Percentiles rank a stretch among this genome's conserved stretches.
Conservation (phyloP, 2,329 filamentous ascomycete species). For the Leptographium radiaticola region DNA sequence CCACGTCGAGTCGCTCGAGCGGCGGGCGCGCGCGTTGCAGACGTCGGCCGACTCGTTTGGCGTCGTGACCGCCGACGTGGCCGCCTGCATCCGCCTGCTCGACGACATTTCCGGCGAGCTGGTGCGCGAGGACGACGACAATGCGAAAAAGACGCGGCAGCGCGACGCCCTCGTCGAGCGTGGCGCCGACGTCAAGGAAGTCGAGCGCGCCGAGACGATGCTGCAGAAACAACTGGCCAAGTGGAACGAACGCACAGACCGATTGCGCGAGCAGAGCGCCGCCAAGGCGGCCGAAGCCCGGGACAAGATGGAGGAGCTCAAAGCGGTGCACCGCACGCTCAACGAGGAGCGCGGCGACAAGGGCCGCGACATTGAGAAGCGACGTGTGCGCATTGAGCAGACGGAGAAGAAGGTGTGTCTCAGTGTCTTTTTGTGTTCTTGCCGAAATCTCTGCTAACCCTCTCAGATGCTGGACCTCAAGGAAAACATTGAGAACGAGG, state of each 20-base stretch:
- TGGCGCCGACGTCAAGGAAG: slow-evolving; percentile 79
- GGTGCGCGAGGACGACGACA: slow-evolving; percentile 82
- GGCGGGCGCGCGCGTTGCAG: slow-evolving; percentile 76
- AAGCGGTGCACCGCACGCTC: slow-evolving; percentile 64
- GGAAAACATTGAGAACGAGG: slow-evolving; percentile 91
- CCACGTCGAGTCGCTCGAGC: slow-evolving; percentile 78
- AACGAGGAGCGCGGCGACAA: slow-evolving; percentile 79
- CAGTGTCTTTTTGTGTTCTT: neutral
- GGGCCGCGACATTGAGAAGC: slow-evolving; percentile 80
- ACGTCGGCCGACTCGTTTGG: slow-evolving; percentile 84
- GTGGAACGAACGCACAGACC: slow-evolving; percentile 77
- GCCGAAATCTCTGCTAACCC: slow-evolving; percentile 7
- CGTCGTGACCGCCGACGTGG: slow-evolving; percentile 73
- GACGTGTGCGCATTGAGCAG: slow-evolving; percentile 89
- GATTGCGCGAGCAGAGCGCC: slow-evolving; percentile 65
- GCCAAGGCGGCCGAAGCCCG: slow-evolving; percentile 72
- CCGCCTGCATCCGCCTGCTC: slow-evolving; percentile 75
- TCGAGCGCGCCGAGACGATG: slow-evolving; percentile 76
- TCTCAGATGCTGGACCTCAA: slow-evolving; percentile 89
- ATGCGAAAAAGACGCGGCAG: slow-evolving; percentile 65
- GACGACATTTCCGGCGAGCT: slow-evolving; percentile 80
- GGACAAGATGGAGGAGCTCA: slow-evolving; percentile 80
- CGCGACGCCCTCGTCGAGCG: slow-evolving; percentile 78
- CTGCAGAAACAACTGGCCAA: slow-evolving; percentile 73
- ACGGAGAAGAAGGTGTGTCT: slow-evolving; percentile 86